Evolutionary conservation across 2,329 filamentous ascomycete species (phyloP), one percentile per base, ranked within the genome.

Genomic region (Ophiostoma ulmi): DNA sequence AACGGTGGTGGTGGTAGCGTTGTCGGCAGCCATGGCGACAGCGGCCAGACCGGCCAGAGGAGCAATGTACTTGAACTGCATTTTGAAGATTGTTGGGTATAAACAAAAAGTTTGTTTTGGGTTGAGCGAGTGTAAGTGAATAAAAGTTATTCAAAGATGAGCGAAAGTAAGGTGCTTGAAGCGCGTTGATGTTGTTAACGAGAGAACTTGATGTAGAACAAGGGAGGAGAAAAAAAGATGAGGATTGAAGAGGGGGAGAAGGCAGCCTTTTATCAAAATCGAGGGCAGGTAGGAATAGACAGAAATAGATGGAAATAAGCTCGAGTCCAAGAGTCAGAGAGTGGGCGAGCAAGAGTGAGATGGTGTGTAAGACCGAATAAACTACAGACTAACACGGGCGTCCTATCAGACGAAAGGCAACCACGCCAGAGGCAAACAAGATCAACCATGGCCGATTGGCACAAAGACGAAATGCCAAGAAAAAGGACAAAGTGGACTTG

Each of bases 31-130:
- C 26, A 61, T 22, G 39, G 8, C 17, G 14, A 64, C 65, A 11
- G 63, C 52, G 58, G 69, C 71, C n/a, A 74, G 70, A 35, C 70
- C 73, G 64, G 67, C 72, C 41, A 74, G 69, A 63, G 72, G 68
- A 55, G 70, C 72, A 66, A 71, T 26, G 67, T 63, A 41, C 65
- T 68, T 64, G 63, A 70, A 66, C 71, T 73, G 71, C 73, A 74
- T 74, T 17, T 67, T 73, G 70, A 68, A 11, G 64, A n/a, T 64
- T 26, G 17, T 58, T 52, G 48, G 31, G 31, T 35, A 61, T 69
- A 58, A 67, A 70, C 36, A 58, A 58, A 58, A 58, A 61, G 48
- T 26, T 10, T 26, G n/a, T 41, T 65, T 48, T 41, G 38, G 61
- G 61, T 67, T 39, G 68, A 71, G 71, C 68, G 72, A 70, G 64